phyloP scores from a whole-genome alignment of 768 basidiomycete species.

The Boletus vermiculosoides region DNA sequence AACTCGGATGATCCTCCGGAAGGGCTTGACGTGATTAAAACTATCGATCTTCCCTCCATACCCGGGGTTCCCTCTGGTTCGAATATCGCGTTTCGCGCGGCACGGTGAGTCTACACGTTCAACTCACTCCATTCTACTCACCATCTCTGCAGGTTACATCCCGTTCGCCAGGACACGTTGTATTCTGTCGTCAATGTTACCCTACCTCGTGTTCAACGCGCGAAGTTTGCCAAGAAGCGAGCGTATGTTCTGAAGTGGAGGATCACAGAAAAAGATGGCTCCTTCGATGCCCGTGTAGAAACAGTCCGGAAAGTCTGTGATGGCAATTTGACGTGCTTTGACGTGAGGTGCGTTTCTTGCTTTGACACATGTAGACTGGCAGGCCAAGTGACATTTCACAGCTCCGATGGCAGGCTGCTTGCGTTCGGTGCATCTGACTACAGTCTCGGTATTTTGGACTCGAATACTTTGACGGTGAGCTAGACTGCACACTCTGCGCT shows the following conservation, averaged over 20 bases:
- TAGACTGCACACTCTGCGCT: not conserved
- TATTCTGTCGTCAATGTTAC: slow-evolving; percentile 74
- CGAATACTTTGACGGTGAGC: slow-evolving; percentile 71
- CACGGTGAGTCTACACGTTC: slow-evolving; percentile 40
- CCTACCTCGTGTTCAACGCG: slow-evolving; percentile 53
- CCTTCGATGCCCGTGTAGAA: slow-evolving; percentile 53
- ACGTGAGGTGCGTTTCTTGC: slow-evolving; percentile 62
- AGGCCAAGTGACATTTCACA: slow-evolving; percentile 32
- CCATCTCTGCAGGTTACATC: slow-evolving; percentile 51
- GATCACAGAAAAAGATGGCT: slow-evolving; percentile 56
- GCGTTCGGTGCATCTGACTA: slow-evolving; percentile 88
- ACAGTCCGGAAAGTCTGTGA: slow-evolving; percentile 73
- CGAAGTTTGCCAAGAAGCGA: slow-evolving; percentile 54
- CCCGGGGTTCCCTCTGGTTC: slow-evolving; percentile 46
- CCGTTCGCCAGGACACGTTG: slow-evolving; percentile 47
- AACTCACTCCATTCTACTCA: slow-evolving; percentile 6
- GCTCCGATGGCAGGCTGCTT: slow-evolving; percentile 76
- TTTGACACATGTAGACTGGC: not conserved
- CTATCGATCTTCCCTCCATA: slow-evolving; percentile 53
- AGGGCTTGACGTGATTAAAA: slow-evolving; percentile 45
- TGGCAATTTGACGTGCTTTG: slow-evolving; percentile 83
- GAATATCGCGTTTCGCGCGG: slow-evolving; percentile 56
- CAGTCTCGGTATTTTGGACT: slow-evolving; percentile 80
- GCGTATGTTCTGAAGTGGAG: slow-evolving; percentile 76
- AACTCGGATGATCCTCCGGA: slow-evolving; percentile 4